phyloP scores from a whole-genome alignment of 148 eudicot genomes.

The Arbutus unedo region DNA sequence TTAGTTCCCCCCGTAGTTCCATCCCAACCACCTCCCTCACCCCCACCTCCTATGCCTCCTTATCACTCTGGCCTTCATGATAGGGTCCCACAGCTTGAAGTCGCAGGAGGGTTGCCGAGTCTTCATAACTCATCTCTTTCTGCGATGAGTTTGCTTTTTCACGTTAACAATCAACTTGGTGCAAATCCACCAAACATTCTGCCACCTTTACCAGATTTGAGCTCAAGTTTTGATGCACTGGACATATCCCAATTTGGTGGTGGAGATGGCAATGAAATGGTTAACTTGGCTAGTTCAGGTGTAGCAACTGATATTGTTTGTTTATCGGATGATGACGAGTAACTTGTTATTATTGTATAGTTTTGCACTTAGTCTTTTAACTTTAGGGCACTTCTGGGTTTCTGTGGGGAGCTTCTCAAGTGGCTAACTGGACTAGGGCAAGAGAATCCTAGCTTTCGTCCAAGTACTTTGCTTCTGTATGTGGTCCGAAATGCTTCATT shows the following conservation, averaged over 20 bases:
- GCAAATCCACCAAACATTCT: conserved; percentile 6
- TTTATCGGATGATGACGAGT: conserved; percentile 64
- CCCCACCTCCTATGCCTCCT: not conserved
- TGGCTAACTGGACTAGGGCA: not conserved
- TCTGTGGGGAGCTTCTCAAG: not conserved
- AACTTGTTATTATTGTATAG: not conserved
- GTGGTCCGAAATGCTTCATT: not conserved
- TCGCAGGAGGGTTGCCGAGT: conserved; percentile 8
- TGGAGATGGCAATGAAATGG: conserved; percentile 19
- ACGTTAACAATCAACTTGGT: conserved; percentile 19
- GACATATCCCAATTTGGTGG: conserved; percentile 29
- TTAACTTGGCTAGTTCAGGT: conserved; percentile 17
- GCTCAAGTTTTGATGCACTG: conserved; percentile 15
- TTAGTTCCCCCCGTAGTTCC: conserved; percentile 15
- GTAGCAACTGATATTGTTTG: conserved; percentile 30
- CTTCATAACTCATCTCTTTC: conserved; percentile 16
- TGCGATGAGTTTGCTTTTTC: conserved; percentile 28
- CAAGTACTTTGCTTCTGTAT: not conserved
- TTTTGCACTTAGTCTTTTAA: not conserved
- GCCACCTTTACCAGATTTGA: conserved; percentile 19
- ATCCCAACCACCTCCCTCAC: not conserved
- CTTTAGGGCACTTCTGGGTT: not conserved
- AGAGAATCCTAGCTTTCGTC: not conserved
- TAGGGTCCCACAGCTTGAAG: conserved; percentile 19
- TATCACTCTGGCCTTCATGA: conserved; percentile 9